Conservation (phyloP, 179 eudicot species). For the Gypsophila paniculata region DNA sequence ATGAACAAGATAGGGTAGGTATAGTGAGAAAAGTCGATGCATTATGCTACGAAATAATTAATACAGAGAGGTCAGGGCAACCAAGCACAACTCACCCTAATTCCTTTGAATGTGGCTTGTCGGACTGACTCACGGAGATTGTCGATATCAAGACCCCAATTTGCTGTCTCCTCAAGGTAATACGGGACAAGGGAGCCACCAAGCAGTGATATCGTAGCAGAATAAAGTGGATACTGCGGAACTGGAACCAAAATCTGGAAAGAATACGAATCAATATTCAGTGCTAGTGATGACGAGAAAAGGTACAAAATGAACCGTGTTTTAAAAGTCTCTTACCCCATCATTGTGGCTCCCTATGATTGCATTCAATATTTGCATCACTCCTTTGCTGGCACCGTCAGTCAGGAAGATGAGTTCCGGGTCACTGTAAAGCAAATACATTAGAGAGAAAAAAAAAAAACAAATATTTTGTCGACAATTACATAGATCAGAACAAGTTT, state of each 20-base stretch:
- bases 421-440: conserved; percentile 46
- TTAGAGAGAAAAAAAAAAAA: neutral
- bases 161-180: conserved; percentile 93
- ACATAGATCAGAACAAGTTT: neutral
- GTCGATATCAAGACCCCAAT: conserved; percentile 92
- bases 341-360: conserved; percentile 64
- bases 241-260: conserved; percentile 87
- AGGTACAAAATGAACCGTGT: conserved; percentile 3
- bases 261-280: conserved; percentile 12
- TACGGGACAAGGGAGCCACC: conserved; percentile 98
- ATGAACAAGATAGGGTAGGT: conserved; percentile 9
- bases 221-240: conserved; percentile 96
- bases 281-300: neutral
- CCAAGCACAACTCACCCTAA: conserved; percentile 91
- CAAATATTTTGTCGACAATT: neutral
- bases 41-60: conserved; percentile 10
- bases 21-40: conserved; percentile 6
- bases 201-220: conserved; percentile 75
- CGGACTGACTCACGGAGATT: conserved; percentile 75
- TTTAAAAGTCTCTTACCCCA: conserved; percentile 50
- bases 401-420: conserved; percentile 95
- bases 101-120: conserved; percentile 71
- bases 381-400: conserved; percentile 99
- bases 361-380: conserved; percentile 79
- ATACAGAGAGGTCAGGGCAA: neutral